Conservation (phyloP, 495 filamentous ascomycete genomes). For the Aeminium ludgeri region DNA sequence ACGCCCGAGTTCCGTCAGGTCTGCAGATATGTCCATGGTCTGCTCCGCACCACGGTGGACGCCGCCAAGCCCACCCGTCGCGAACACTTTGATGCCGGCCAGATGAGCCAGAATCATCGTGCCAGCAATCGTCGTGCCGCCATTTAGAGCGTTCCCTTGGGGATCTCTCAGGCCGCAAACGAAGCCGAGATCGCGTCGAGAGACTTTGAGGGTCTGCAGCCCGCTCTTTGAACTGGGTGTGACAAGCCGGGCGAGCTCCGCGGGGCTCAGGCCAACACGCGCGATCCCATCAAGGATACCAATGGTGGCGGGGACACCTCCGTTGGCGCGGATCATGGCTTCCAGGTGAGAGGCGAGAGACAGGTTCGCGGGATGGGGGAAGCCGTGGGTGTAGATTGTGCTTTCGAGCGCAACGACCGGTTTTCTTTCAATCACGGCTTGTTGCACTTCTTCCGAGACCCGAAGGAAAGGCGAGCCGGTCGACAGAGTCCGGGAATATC, state of each 20-base stretch:
- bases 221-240: conserved; percentile 36
- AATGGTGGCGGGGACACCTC: conserved; percentile 83
- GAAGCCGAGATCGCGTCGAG: conserved; percentile 69
- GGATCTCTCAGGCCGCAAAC: conserved; percentile 53
- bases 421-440: conserved; percentile 47
- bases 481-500: conserved; percentile 16
- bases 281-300: conserved; percentile 70
- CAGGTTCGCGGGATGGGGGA: conserved; percentile 67
- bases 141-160: conserved; percentile 49
- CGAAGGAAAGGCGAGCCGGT: conserved; percentile 37
- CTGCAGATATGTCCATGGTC: conserved; percentile 85
- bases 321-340: conserved; percentile 55
- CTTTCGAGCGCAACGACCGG: conserved; percentile 87
- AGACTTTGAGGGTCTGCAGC: conserved; percentile 57
- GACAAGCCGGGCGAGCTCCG: conserved; percentile 55
- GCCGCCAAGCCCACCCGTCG: conserved; percentile 70
- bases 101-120: conserved; percentile 80
- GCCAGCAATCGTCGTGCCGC: conserved; percentile 81
- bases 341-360: conserved; percentile 56
- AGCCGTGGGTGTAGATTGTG: conserved; percentile 79
- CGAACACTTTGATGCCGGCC: conserved; percentile 85
- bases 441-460: conserved; percentile 66
- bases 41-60: conserved; percentile 81
- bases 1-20: conserved; percentile 85
- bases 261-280: conserved; percentile 52